Conservation (phyloP, 2,329 filamentous ascomycete species). For the Calonectria crousiana region DNA sequence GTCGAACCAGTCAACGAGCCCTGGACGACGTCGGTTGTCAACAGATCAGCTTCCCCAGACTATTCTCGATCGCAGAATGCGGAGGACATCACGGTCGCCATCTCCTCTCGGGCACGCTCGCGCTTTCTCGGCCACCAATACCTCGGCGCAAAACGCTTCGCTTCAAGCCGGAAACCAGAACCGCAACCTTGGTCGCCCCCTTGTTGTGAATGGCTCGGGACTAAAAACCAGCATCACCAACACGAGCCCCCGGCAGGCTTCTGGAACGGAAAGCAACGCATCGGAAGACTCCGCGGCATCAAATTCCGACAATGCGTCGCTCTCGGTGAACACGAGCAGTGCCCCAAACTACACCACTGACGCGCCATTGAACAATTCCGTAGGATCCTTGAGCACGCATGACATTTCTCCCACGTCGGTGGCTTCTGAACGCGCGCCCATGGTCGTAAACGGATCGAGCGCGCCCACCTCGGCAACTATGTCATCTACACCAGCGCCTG, state of each 20-base stretch:
- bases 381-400: background rate
- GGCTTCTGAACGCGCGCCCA: constrained; percentile 44
- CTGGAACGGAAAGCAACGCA: constrained; percentile 28
- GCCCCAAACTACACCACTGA: constrained; percentile 30
- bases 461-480: constrained; percentile 29
- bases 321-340: constrained; percentile 42
- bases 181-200: constrained; percentile 56
- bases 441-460: constrained; percentile 52
- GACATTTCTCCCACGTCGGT: constrained; percentile 35
- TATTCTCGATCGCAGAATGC: constrained; percentile 65
- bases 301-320: constrained; percentile 44
- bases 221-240: constrained; percentile 50
- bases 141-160: constrained; percentile 54
- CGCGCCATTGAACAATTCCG: constrained; percentile 19
- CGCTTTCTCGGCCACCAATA: constrained; percentile 56
- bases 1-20: constrained; percentile 49
- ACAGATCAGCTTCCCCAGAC: constrained; percentile 67
- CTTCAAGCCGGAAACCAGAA: constrained; percentile 50
- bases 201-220: constrained; percentile 66
- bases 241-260: constrained; percentile 35
- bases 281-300: constrained; percentile 38
- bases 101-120: constrained; percentile 66
- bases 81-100: constrained; percentile 66
- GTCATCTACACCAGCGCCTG: constrained; percentile 30
- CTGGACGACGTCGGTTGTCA: constrained; percentile 61